Conservation (phyloP, 805 yeast genomes). For the Cyberlindnera saturnus region DNA sequence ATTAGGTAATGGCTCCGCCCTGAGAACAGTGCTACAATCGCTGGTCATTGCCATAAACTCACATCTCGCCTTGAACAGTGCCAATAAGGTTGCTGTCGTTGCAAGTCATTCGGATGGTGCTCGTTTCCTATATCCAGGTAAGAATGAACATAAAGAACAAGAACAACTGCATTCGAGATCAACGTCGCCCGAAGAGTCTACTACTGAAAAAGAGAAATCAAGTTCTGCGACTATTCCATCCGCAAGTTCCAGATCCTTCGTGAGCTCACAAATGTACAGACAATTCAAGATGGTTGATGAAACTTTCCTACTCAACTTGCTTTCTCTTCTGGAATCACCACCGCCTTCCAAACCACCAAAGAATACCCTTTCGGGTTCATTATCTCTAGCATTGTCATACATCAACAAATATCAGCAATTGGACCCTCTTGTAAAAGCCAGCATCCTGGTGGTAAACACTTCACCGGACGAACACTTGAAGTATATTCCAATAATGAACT, state of each 20-base stretch:
- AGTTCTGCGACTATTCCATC: conserved; percentile 13
- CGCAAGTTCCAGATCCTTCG: conserved; percentile 20
- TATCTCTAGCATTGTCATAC: conserved; percentile 76
- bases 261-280: conserved; percentile 68
- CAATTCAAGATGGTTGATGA: conserved; percentile 81
- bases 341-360: conserved; percentile 30
- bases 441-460: conserved; percentile 57
- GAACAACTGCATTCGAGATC: neutral
- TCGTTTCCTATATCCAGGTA: conserved; percentile 58
- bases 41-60: conserved; percentile 77
- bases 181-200: neutral
- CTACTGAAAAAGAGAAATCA: conserved; percentile 6
- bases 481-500: conserved; percentile 90
- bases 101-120: conserved; percentile 72
- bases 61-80: conserved; percentile 77
- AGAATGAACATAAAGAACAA: neutral
- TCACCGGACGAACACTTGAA: conserved; percentile 72
- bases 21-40: conserved; percentile 44
- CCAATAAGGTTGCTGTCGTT: conserved; percentile 77
- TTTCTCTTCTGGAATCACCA: conserved; percentile 27
- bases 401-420: conserved; percentile 50
- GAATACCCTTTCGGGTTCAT: conserved; percentile 65
- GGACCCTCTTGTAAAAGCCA: conserved; percentile 50
- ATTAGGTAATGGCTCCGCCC: conserved; percentile 24
- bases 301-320: conserved; percentile 54